These are phyloP conservation scores for Xerocomellus intermedius DNA, from an alignment of 768 basidiomycete genomes.

Conservation along the genomic window DNA sequence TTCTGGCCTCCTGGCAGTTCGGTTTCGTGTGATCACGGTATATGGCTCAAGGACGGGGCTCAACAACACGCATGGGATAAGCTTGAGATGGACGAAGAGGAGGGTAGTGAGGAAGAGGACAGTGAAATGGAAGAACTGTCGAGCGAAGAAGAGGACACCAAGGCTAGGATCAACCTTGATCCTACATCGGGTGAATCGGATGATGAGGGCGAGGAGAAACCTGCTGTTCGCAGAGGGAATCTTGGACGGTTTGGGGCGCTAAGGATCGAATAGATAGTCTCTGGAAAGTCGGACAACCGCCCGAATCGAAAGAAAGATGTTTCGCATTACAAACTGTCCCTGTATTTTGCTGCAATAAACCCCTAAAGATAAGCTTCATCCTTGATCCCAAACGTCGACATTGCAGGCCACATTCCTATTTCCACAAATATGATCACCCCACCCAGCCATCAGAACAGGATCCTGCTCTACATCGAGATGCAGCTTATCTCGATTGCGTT, in stretches of 20 bases:
- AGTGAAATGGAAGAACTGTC: slow-evolving; percentile 11
- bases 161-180: background rate
- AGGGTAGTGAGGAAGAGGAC: slow-evolving; percentile 29
- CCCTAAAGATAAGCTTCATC: too few relatives aligned
- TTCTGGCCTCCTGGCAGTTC: slow-evolving; percentile 70
- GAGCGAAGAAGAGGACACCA: slow-evolving; percentile 10
- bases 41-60: slow-evolving; percentile 51
- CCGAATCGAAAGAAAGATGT: too few relatives aligned
- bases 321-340: too few relatives aligned
- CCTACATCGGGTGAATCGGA: slow-evolving; percentile 17
- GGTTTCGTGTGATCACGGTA: slow-evolving; percentile 41
- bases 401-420: too few relatives aligned
- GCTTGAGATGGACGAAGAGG: slow-evolving; percentile 32
- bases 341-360: too few relatives aligned
- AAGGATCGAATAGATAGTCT: slow-evolving; percentile 18
- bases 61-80: slow-evolving; percentile 23
- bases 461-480: too few relatives aligned
- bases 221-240: background rate
- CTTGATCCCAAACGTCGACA: too few relatives aligned
- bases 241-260: slow-evolving; percentile 34
- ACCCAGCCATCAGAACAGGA: too few relatives aligned
- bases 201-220: slow-evolving; percentile 5
- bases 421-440: too few relatives aligned
- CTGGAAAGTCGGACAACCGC: too few relatives aligned
- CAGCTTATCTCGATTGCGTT: too few relatives aligned